Conservation (phyloP, 192 early-diverging fungal species). For the Entophlyctis luteolus region DNA sequence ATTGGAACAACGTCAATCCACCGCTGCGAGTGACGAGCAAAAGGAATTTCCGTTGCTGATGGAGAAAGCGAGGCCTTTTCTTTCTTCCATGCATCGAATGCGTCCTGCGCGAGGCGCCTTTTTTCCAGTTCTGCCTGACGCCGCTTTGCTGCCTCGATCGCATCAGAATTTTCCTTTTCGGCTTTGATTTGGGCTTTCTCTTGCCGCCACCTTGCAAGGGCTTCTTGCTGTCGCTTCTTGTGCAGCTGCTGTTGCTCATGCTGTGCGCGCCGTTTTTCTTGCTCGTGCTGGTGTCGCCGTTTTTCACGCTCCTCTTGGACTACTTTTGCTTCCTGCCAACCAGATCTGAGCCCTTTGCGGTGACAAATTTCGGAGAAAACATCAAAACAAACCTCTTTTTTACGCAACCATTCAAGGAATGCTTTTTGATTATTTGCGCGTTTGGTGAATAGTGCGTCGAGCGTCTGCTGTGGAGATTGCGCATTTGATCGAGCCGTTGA, state of each 20-base stretch:
- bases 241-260: neutral
- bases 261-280: neutral
- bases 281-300: neutral
- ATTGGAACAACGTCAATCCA: conserved; percentile 9
- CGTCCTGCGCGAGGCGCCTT: neutral
- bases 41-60: neutral
- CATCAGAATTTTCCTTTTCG: neutral
- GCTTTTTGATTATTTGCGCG: neutral
- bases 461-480: no score
- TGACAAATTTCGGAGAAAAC: neutral
- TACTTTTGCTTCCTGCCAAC: neutral
- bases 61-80: neutral
- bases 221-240: neutral
- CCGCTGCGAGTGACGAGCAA: neutral
- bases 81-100: neutral
- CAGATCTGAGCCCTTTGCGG: neutral
- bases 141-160: neutral
- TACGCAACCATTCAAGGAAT: conserved; percentile 3
- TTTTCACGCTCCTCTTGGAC: neutral
- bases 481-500: no score
- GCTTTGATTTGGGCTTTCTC: neutral
- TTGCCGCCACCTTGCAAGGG: neutral
- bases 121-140: neutral
- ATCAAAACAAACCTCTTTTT: neutral
- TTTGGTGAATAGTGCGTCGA: neutral